Conservation (phyloP, 2,329 filamentous ascomycete genomes). For the Trichoderma breve region DNA sequence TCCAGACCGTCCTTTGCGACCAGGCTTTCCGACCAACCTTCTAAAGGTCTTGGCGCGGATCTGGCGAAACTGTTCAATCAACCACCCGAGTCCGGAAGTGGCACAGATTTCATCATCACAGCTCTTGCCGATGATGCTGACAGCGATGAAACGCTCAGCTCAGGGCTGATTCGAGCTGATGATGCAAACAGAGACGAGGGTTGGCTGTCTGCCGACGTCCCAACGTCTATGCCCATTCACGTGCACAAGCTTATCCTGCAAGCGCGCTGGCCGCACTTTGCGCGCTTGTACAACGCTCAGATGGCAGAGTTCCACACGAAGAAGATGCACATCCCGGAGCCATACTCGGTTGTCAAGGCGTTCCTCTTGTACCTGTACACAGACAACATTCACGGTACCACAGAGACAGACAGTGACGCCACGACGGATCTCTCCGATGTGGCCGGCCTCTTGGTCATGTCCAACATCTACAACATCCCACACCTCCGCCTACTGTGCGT, state of each 20-base stretch:
- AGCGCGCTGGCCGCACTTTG: slow-evolving; percentile 95
- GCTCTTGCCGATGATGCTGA: slow-evolving; percentile 77
- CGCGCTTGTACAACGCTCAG: slow-evolving; percentile 83
- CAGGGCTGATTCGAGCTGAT: slow-evolving; percentile 47
- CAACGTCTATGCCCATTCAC: slow-evolving; percentile 80
- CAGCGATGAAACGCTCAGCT: slow-evolving; percentile 60
- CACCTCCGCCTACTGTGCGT: slow-evolving; percentile 88
- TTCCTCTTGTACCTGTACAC: slow-evolving; percentile 98
- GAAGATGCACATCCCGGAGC: slow-evolving; percentile 96
- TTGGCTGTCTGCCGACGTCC: slow-evolving; percentile 60
- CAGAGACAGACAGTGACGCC: slow-evolving; percentile 60
- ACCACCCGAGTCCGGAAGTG: slow-evolving; percentile 77
- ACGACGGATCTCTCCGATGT: slow-evolving; percentile 80
- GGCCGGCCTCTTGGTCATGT: slow-evolving; percentile 92
- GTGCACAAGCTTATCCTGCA: slow-evolving; percentile 94
- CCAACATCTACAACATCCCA: slow-evolving; percentile 96
- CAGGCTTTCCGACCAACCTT: slow-evolving; percentile 52
- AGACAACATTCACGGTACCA: slow-evolving; percentile 70
- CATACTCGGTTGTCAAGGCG: slow-evolving; percentile 88
- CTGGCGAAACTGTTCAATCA: slow-evolving; percentile 85
- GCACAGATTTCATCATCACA: slow-evolving; percentile 87
- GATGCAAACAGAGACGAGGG: slow-evolving; percentile 45
- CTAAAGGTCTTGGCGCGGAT: slow-evolving; percentile 75
- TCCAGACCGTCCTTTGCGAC: slow-evolving; percentile 48
- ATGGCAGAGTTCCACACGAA: slow-evolving; percentile 98